phyloP scores from a whole-genome alignment of 257 asterid species.

The Solanum raphanifolium region DNA sequence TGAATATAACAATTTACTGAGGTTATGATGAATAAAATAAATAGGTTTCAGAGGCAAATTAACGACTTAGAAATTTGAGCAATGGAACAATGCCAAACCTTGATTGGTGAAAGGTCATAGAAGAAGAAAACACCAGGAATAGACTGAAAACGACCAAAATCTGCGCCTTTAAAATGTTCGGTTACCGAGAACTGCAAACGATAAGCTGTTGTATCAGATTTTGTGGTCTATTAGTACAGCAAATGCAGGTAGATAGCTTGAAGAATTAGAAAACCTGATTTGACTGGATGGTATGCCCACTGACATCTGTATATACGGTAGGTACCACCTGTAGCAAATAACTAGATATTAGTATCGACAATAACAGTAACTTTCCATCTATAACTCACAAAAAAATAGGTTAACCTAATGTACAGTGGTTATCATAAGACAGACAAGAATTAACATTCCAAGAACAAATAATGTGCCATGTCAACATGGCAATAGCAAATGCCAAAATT shows the following conservation, averaged over 20 bases:
- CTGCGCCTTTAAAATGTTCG: slow-evolving; percentile 79
- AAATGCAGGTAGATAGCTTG: neutral
- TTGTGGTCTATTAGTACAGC: neutral
- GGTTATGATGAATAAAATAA: neutral
- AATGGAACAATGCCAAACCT: slow-evolving; percentile 31
- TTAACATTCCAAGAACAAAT: neutral
- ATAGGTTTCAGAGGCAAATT: neutral
- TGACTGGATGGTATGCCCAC: slow-evolving; percentile 70
- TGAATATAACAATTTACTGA: neutral
- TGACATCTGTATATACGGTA: slow-evolving; percentile 77
- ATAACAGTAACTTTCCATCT: neutral
- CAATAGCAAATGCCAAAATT: neutral
- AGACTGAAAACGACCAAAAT: slow-evolving; percentile 49
- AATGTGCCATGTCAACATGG: neutral
- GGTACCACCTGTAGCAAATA: slow-evolving; percentile 82
- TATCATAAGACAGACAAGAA: neutral
- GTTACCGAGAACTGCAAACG: slow-evolving; percentile 88
- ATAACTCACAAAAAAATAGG: neutral
- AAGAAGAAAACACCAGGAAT: slow-evolving; percentile 92
- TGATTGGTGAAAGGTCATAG: slow-evolving; percentile 93
- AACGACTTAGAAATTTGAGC: neutral
- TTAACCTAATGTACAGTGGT: neutral
- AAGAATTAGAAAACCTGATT: slow-evolving; percentile 57
- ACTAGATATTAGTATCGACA: neutral
- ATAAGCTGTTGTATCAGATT: slow-evolving; percentile 13